A percentile compares a stretch with the other conserved stretches of the same genome.
These are phyloP conservation scores for Westerdykella aurantiaca DNA, from an alignment of 2,329 filamentous ascomycete genomes.

Conservation along the genomic window DNA sequence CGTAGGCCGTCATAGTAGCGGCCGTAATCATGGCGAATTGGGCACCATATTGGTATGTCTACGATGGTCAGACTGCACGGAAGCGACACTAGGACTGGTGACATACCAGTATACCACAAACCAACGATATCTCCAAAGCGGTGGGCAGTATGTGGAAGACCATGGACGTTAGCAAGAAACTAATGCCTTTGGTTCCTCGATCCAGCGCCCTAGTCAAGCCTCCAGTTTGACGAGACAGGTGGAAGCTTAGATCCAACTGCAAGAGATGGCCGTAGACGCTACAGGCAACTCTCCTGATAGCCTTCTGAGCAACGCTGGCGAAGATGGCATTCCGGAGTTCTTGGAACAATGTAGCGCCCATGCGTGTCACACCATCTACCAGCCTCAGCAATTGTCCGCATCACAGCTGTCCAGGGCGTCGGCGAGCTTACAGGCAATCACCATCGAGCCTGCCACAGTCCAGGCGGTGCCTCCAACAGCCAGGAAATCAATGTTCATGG, in stretches of 20 bases:
- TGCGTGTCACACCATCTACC: conserved; percentile 72
- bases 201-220: conserved; percentile 92
- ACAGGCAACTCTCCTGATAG: conserved; percentile 81
- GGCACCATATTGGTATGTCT: conserved; percentile 88
- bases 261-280: conserved; percentile 91
- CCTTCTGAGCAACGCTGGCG: conserved; percentile 93
- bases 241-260: conserved; percentile 85
- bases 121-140: conserved; percentile 86
- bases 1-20: conserved; percentile 86
- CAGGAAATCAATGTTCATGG: conserved; percentile 94
- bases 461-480: conserved; percentile 80
- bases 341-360: conserved; percentile 84
- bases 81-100: background rate
- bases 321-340: conserved; percentile 95
- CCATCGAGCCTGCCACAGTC: conserved; percentile 85
- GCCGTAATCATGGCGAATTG: conserved; percentile 89
- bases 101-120: conserved; percentile 78
- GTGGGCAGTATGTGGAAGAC: conserved; percentile 96
- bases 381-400: conserved; percentile 12
- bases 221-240: conserved; percentile 89
- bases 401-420: background rate
- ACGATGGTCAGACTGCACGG: conserved; percentile 6
- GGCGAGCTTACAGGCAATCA: conserved; percentile 64
- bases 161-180: conserved; percentile 95
- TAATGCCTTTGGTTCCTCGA: conserved; percentile 95